These are phyloP conservation scores for Russula compacta DNA, from an alignment of 768 basidiomycete species.

Conservation along the genomic window DNA sequence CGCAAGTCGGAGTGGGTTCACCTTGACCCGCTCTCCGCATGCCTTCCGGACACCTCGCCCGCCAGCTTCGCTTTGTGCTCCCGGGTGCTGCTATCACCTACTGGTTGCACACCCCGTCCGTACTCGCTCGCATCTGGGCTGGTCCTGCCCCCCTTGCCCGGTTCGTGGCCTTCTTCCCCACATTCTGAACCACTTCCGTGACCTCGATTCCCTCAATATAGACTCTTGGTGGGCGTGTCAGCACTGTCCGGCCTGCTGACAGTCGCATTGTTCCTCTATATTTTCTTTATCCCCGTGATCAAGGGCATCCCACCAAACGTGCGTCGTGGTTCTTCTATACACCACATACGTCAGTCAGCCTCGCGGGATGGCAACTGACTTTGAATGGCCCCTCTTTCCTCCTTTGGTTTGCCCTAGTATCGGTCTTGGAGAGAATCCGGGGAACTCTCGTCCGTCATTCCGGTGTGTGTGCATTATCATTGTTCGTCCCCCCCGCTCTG, in stretches of 20 bases:
- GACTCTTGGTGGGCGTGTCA: conserved; percentile 46
- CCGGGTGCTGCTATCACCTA: conserved; percentile 61
- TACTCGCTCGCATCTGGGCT: conserved; percentile 38
- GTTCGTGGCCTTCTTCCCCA: conserved; percentile 21
- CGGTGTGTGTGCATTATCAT: conserved; percentile 27
- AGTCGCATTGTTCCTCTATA: conserved; percentile 60
- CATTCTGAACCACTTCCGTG: neutral
- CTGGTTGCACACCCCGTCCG: conserved; percentile 45
- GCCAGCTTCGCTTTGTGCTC: conserved; percentile 67
- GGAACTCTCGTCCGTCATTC: conserved; percentile 58
- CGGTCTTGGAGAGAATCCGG: conserved; percentile 67
- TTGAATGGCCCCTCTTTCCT: neutral
- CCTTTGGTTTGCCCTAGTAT: conserved; percentile 38
- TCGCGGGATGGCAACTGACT: conserved; percentile 23
- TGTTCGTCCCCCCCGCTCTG: too few relatives aligned
- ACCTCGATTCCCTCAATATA: conserved; percentile 24
- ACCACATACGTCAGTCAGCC: neutral
- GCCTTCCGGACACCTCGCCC: conserved; percentile 38
- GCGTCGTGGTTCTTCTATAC: conserved; percentile 23
- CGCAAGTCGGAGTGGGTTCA: neutral
- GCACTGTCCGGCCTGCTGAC: conserved; percentile 51
- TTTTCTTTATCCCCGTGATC: conserved; percentile 58
- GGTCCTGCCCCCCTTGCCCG: conserved; percentile 46
- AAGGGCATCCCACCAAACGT: conserved; percentile 64
- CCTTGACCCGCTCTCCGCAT: neutral